Conservation (phyloP, 2,329 filamentous ascomycete species). For the Fusarium sp. region DNA sequence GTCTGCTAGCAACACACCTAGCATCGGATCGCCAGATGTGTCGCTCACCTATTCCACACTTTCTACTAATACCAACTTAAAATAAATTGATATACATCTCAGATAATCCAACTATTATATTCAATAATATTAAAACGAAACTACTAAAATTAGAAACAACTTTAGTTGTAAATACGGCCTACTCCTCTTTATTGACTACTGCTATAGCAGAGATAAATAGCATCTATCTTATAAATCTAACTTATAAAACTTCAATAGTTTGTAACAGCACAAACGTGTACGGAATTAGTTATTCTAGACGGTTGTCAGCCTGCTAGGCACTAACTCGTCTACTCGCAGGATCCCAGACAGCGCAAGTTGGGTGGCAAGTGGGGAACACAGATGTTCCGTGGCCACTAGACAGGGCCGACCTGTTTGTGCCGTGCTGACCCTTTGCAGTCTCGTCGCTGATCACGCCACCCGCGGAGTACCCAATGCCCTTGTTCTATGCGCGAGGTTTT, state of each 20-base stretch:
- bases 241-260: neutral
- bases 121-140: no score
- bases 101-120: no score
- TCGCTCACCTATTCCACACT: no score
- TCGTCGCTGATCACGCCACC: neutral
- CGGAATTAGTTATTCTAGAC: neutral
- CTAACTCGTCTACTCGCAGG: neutral
- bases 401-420: neutral
- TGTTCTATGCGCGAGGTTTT: neutral
- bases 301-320: neutral
- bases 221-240: no score
- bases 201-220: no score
- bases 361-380: neutral
- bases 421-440: neutral
- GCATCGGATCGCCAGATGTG: no score
- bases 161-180: no score
- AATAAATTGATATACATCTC: no score
- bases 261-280: neutral
- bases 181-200: no score
- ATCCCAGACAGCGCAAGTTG: neutral
- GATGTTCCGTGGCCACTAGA: neutral
- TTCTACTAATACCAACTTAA: no score
- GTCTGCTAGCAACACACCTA: no score
- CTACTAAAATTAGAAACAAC: no score
- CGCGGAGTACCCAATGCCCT: neutral